A percentile compares a stretch with the other conserved stretches of the same genome.
phyloP scores from a whole-genome alignment of 2,329 filamentous ascomycete species.

The Fusarium burgessii region DNA sequence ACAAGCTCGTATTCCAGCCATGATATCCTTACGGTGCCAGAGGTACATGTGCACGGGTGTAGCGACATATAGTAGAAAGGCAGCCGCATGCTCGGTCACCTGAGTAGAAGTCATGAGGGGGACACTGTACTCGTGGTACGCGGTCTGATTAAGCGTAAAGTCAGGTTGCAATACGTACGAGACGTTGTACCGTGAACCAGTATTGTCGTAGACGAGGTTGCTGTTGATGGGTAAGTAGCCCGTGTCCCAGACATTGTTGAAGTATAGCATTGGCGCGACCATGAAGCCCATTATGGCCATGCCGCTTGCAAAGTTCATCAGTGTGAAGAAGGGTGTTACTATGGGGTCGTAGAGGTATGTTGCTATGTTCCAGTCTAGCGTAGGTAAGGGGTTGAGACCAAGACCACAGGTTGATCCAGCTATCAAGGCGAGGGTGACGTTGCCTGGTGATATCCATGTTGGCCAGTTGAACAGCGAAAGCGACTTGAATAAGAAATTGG shows the following conservation, averaged over 20 bases:
- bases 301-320: slow-evolving; percentile 46
- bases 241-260: slow-evolving; percentile 60
- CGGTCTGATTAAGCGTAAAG: slow-evolving; percentile 62
- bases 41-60: slow-evolving; percentile 49
- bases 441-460: slow-evolving; percentile 61
- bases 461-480: slow-evolving; percentile 63
- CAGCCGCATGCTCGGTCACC: slow-evolving; percentile 49
- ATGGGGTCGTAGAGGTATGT: slow-evolving; percentile 48
- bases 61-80: slow-evolving; percentile 48
- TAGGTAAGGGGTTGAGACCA: slow-evolving; percentile 54
- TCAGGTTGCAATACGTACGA: slow-evolving; percentile 62
- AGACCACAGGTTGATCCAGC: slow-evolving; percentile 53
- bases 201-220: slow-evolving; percentile 68
- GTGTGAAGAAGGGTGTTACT: slow-evolving; percentile 47
- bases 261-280: slow-evolving; percentile 61
- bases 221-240: slow-evolving; percentile 68
- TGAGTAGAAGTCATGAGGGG: slow-evolving; percentile 64
- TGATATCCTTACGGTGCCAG: slow-evolving; percentile 49
- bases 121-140: slow-evolving; percentile 64
- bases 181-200: slow-evolving; percentile 63
- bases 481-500: slow-evolving; percentile 61
- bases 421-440: slow-evolving; percentile 51
- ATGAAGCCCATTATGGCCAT: slow-evolving; percentile 65
- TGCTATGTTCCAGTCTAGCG: slow-evolving; percentile 57
- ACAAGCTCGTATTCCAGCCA: slow-evolving; percentile 42